A percentile compares a stretch with the other conserved stretches of the same genome.
Evolutionary conservation across 768 basidiomycete genomes (phyloP).

Genomic region (Phanerochaete sordida): DNA sequence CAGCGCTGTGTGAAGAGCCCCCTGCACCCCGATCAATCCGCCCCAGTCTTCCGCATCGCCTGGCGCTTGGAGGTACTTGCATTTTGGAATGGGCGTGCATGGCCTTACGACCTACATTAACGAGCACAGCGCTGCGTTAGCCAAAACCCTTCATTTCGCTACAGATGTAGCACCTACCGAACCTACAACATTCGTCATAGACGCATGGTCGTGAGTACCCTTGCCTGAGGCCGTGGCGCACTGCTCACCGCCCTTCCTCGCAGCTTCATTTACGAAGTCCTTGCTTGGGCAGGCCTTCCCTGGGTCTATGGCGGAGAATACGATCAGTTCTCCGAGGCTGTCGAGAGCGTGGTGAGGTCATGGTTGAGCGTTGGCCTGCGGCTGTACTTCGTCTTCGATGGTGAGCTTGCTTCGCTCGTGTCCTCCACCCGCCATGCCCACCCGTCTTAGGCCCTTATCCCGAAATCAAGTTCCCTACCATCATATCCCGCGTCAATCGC

Average conservation of each 20-base stretch:
- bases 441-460: slow-evolving; percentile 57
- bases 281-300: slow-evolving; percentile 56
- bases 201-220: slow-evolving; percentile 81
- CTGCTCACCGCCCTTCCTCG: not conserved
- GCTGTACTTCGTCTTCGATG: slow-evolving; percentile 80
- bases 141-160: slow-evolving; percentile 33
- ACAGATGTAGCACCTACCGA: not conserved
- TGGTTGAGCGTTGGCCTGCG: slow-evolving; percentile 68
- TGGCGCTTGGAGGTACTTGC: not conserved
- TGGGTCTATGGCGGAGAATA: slow-evolving; percentile 92
- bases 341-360: slow-evolving; percentile 50
- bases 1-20: too few relatives aligned
- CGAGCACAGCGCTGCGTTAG: slow-evolving; percentile 39
- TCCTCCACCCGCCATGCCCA: not conserved
- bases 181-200: slow-evolving; percentile 57
- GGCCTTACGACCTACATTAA: slow-evolving; percentile 50
- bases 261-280: slow-evolving; percentile 75
- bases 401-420: slow-evolving; percentile 34
- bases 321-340: slow-evolving; percentile 44
- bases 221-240: slow-evolving; percentile 6
- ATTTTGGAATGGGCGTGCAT: slow-evolving; percentile 43
- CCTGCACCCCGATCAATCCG: too few relatives aligned
- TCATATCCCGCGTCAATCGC: slow-evolving; percentile 55
- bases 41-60: not conserved
- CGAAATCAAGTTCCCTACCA: slow-evolving; percentile 67